These are phyloP conservation scores for Oryza coarctata DNA, from an alignment of 176 grass and related monocot genomes.

Conservation along the genomic window DNA sequence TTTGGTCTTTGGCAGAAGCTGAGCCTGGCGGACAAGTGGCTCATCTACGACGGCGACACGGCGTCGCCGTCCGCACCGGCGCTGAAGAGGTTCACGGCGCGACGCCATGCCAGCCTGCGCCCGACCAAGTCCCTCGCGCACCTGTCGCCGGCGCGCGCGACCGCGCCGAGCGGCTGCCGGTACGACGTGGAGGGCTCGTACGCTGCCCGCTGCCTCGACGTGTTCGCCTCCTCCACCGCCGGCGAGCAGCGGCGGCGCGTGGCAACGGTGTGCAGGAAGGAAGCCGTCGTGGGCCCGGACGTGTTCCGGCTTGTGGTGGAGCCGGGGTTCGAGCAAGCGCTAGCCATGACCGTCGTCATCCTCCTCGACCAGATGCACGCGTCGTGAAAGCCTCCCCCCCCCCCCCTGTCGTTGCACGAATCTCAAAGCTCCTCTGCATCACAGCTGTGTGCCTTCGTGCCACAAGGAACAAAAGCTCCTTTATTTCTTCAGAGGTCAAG, in stretches of 20 bases:
- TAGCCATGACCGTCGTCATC: conserved; percentile 86
- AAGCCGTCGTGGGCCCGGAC: conserved; percentile 57
- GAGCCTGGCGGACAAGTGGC: conserved; percentile 68
- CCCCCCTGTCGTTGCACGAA: not conserved
- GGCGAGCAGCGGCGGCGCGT: conserved; percentile 43
- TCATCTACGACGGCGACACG: conserved; percentile 72
- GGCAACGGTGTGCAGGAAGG: conserved; percentile 59
- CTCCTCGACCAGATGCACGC: conserved; percentile 70
- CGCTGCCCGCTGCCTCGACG: conserved; percentile 51
- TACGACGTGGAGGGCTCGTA: conserved; percentile 83
- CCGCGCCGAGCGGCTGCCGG: conserved; percentile 1
- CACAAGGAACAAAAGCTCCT: not conserved
- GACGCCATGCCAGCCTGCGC: conserved; percentile 49
- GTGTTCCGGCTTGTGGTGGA: conserved; percentile 73
- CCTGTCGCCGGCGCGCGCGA: conserved; percentile 25
- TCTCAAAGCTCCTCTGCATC: not conserved
- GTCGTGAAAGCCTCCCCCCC: not conserved
- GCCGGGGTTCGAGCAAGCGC: conserved; percentile 58
- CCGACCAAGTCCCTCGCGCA: conserved; percentile 41
- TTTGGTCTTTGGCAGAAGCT: conserved; percentile 56
- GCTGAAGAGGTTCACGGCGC: conserved; percentile 55
- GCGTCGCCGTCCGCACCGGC: not conserved
- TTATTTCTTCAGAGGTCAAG: not conserved
- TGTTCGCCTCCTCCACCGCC: conserved; percentile 41
- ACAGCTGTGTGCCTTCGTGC: not conserved